Evolutionary conservation across 225 moss, liverwort and hornwort genomes (phyloP), one percentile per base, ranked within the genome.

Genomic region (Polytrichum formosum): DNA sequence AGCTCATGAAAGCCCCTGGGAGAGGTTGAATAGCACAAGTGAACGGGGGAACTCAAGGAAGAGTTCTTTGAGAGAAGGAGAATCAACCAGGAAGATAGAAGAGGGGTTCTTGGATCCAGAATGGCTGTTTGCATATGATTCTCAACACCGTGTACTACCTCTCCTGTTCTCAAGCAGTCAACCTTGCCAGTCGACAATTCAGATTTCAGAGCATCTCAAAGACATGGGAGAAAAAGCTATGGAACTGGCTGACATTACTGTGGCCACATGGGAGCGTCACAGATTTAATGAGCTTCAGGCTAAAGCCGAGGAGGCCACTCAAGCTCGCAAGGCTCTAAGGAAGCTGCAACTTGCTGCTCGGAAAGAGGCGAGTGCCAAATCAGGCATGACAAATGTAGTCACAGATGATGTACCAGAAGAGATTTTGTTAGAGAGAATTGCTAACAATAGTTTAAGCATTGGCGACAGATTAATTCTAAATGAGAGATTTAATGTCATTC

Each of bases 291-390:
- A 56, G 28, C 68, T 73, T 73, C 82, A 85, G 73, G 79, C 75
- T n/a, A 68, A 79, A 75, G 75, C 67, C 69, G 86, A 91, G 63
- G 79, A 76, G 18, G 67, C 72, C 26, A 79, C 73, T 28, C 75
- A 74, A 64, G 77, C 77, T 58, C 77, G 84, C 30, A 95, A 91
- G 80, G 76, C 75, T 5, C 67, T 80, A 71, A 86, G 71, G 73
- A 91, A 83, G 74, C 78, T 76, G 64, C 83, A 91, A 87, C 77
- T 80, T 78, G 85, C 82, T 19, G 59, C 65, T 25, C 77, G 83
- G 70, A 89, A 64, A 71, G 83, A 80, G 65, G 58, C 71, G 27
- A 80, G 74, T 69, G 56, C 31, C 20, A 54, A 74, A 26, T 5
- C 66, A 64, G 65, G 28, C 31, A 18, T 33, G 8, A 46, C 33